Evolutionary conservation across 1,284 basidiomycete species (phyloP), one percentile per base, ranked within the genome.

Genomic region (Cutaneotrichosporon dermatis): DNA sequence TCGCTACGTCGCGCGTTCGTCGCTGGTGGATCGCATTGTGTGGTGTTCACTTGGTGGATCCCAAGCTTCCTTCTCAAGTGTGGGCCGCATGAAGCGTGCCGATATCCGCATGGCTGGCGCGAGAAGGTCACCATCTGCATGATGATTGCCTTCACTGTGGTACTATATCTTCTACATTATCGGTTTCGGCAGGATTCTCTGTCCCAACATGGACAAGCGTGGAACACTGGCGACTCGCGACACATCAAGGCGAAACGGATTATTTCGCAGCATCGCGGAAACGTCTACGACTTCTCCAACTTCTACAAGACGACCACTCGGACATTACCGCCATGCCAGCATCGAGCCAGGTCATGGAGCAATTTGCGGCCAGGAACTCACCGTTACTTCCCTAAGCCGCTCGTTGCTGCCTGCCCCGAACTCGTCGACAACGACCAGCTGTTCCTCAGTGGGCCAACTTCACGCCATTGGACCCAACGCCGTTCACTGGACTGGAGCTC

Each of bases 21-120:
- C 68, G 81, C 55, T 79, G 80, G 87, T 85, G 84, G 84, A 76
- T 84, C 72, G 78, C 10, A 79, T 83, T 58, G 82, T 92, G 4
- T 93, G 90, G 60, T 80, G 0, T 79, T 84, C 16, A 98, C 95
- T 0, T 95, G 85, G 80, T 90, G 84, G 83, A 87, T 96, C 9
- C 95, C 95, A 0, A 76, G 71, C 43, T 87, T 89, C 72, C 71
- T 89, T 25, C 81, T 93, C 11, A 80, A 77, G 80, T 36, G 55
- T 96, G 13, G 94, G 95, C 0, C 82, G 90, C 46, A 97, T 99
- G 94, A 96, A 96, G 76, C 87, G 95, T 4, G 90, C 92, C 0
- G 96, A 99, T 73, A 82, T 99, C 6, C 87, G 89, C 49, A 84
- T 98, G 63, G 95, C 95, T 99, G 96, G 95, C 82, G 95, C 58